Conservation (phyloP, 208 protist genomes). For the Acanthamoeba triangularis region DNA sequence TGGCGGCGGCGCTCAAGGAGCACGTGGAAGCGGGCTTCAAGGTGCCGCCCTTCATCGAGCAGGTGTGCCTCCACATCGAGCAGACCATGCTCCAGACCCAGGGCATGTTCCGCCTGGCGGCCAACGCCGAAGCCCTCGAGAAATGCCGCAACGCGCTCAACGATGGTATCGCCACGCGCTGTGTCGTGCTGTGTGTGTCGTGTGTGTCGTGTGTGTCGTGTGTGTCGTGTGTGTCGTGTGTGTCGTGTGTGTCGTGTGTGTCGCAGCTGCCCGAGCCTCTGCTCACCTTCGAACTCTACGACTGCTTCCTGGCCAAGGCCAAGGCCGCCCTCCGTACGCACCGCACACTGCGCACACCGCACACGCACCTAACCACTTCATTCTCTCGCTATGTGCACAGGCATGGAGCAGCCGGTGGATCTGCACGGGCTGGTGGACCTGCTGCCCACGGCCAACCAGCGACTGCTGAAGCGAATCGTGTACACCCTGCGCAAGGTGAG, state of each 20-base stretch:
- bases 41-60: conserved; percentile 65
- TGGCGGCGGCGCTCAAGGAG: not conserved
- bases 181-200: not conserved
- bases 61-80: conserved; percentile 69
- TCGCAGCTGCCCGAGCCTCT: conserved; percentile 40
- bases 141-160: conserved; percentile 30
- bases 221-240: not conserved
- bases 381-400: not conserved
- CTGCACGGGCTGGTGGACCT: not conserved
- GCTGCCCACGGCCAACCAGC: conserved; percentile 2
- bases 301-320: conserved; percentile 62
- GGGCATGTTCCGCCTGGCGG: conserved; percentile 38
- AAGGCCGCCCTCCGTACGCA: conserved; percentile 22
- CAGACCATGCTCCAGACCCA: conserved; percentile 31
- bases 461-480: conserved; percentile 50
- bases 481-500: conserved; percentile 63
- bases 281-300: conserved; percentile 69
- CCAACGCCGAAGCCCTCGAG: not conserved
- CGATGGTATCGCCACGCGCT: not conserved
- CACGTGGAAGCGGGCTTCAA: conserved; percentile 15
- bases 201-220: not conserved
- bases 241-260: not conserved
- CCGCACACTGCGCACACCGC: not conserved
- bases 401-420: not conserved
- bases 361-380: not conserved